phyloP scores from a whole-genome alignment of 1,284 basidiomycete species.

The Moesziomyces globuligerus region DNA sequence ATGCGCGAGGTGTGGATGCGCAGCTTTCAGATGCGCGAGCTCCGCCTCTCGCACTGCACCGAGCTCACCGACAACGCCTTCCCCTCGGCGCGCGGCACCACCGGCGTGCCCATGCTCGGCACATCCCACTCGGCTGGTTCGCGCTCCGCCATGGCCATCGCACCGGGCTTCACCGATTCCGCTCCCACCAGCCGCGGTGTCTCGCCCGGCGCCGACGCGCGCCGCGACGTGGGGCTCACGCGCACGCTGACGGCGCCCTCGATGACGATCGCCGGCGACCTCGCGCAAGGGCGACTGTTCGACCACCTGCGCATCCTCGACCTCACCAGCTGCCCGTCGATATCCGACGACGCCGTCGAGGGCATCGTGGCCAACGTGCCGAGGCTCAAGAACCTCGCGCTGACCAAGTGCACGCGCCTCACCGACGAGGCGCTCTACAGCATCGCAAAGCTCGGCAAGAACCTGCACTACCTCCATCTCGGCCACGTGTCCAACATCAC shows the following conservation, averaged over 20 bases:
- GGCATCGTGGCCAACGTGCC: conserved; percentile 88
- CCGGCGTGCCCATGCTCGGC: conserved; percentile 40
- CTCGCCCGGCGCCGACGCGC: conserved; percentile 30
- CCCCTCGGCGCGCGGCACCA: conserved; percentile 72
- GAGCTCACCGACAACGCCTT: conserved; percentile 86
- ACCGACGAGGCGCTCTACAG: conserved; percentile 87
- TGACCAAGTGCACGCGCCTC: conserved; percentile 87
- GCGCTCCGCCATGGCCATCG: conserved; percentile 9
- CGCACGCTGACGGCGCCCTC: conserved; percentile 8
- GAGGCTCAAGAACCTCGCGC: conserved; percentile 87
- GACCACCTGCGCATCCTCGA: conserved; percentile 66
- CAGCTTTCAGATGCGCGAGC: conserved; percentile 85
- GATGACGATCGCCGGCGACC: conserved; percentile 13
- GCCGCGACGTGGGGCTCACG: conserved; percentile 17
- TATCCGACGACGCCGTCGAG: conserved; percentile 90
- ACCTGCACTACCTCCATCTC: conserved; percentile 93
- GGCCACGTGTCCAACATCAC: conserved; percentile 89
- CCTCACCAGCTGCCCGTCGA: conserved; percentile 80
- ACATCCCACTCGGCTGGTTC: conserved; percentile 23
- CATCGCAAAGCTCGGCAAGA: conserved; percentile 86
- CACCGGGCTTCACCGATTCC: conserved; percentile 25
- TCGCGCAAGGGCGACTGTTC: conserved; percentile 50
- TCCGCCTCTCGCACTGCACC: conserved; percentile 83
- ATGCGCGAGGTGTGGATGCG: conserved; percentile 86
- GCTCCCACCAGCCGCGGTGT: conserved; percentile 45